Evolutionary conservation across 176 grass and related monocot species (phyloP).

Genomic region (Echinochloa phyllopogon): DNA sequence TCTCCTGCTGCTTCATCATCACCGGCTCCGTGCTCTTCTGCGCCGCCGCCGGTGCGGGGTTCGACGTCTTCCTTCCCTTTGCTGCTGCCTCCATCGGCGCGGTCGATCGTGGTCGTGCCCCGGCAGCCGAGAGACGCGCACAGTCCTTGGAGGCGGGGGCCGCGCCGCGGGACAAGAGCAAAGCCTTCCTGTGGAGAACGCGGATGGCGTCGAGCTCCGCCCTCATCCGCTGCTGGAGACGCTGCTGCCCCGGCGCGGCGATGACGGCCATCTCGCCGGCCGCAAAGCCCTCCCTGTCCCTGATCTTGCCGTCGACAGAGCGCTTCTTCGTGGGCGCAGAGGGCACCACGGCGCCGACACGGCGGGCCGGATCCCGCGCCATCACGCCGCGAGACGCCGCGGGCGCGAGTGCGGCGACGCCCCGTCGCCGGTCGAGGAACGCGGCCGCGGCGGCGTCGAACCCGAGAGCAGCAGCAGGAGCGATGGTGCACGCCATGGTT

Average conservation of each 20-base stretch:
- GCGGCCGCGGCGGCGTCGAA: too few species aligned
- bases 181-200: neutral
- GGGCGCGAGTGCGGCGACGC: neutral
- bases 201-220: slow-evolving; percentile 12
- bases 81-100: neutral
- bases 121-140: neutral
- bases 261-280: neutral
- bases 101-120: neutral
- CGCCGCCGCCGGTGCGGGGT: neutral
- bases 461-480: neutral
- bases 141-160: neutral
- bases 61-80: neutral
- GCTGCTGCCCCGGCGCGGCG: neutral
- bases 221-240: neutral
- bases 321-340: neutral
- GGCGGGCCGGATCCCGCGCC: neutral
- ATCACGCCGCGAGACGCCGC: neutral
- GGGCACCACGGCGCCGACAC: neutral
- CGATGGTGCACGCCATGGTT: neutral
- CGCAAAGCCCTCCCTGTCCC: neutral
- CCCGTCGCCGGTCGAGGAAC: neutral
- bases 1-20: neutral
- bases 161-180: neutral
- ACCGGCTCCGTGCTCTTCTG: neutral
- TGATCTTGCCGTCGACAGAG: neutral